phyloP scores from a whole-genome alignment of 2,329 filamentous ascomycete genomes.

The Laburnicola sp. region DNA sequence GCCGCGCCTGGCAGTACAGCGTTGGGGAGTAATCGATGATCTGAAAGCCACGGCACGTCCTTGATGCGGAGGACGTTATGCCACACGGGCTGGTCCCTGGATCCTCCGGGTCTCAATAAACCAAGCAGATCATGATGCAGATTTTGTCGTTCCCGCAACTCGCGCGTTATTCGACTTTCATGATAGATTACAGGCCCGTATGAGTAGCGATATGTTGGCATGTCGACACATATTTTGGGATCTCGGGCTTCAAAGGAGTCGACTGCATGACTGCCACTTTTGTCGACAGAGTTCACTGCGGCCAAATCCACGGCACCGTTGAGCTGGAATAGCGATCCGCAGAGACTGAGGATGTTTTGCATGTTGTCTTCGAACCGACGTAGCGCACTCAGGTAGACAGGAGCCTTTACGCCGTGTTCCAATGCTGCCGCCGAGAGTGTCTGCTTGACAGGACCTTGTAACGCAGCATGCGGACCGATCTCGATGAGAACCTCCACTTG shows the following conservation, averaged over 20 bases:
- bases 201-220: too few relatives aligned
- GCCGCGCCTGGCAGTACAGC: slow-evolving; percentile 31
- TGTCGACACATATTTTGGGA: too few relatives aligned
- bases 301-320: not conserved
- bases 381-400: not conserved
- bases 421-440: not conserved
- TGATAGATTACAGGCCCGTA: too few relatives aligned
- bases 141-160: too few relatives aligned
- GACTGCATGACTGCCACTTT: not conserved
- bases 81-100: slow-evolving; percentile 41
- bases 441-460: slow-evolving; percentile 12
- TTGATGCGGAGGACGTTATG: slow-evolving; percentile 31
- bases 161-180: too few relatives aligned
- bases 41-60: slow-evolving; percentile 50
- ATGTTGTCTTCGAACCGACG: not conserved
- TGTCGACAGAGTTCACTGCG: not conserved
- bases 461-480: slow-evolving; percentile 14
- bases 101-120: too few relatives aligned
- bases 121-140: too few relatives aligned
- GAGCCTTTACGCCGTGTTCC: not conserved
- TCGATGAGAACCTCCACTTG: slow-evolving; percentile 12
- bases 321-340: not conserved
- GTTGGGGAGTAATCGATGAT: slow-evolving; percentile 40
- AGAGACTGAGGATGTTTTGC: not conserved
- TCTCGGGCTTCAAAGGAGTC: too few relatives aligned